Conservation (phyloP, 2,329 filamentous ascomycete genomes). For the Emmonsia crescens region DNA sequence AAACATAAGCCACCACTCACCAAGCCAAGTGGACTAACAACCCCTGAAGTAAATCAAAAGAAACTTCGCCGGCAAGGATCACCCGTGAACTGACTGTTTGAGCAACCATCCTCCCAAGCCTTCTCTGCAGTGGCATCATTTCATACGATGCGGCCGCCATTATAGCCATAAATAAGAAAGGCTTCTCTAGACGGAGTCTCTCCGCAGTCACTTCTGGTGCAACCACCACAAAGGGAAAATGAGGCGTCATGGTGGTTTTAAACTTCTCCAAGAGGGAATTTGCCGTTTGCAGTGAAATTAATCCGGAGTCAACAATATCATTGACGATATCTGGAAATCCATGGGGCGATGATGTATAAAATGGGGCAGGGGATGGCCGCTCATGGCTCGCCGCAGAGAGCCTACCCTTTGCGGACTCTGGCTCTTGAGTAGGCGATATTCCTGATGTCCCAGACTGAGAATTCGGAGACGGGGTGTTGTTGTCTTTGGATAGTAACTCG, state of each 20-base stretch:
- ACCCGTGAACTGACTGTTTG: constrained; percentile 22
- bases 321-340: not conserved
- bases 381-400: too few species aligned
- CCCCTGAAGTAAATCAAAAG: constrained; percentile 34
- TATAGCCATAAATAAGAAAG: constrained; percentile 27
- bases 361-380: too few species aligned
- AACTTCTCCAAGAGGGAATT: constrained; percentile 22
- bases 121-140: constrained; percentile 24
- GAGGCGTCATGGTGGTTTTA: constrained; percentile 25
- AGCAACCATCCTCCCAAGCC: constrained; percentile 23
- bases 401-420: too few species aligned
- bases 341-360: not conserved
- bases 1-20: too few species aligned
- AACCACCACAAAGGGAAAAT: constrained; percentile 30
- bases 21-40: constrained; percentile 28
- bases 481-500: too few species aligned
- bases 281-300: constrained; percentile 12
- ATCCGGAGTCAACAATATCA: constrained; percentile 15
- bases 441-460: too few species aligned
- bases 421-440: too few species aligned
- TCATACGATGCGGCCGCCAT: constrained; percentile 24
- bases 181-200: constrained; percentile 21
- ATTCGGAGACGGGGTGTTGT: too few species aligned
- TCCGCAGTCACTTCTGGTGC: constrained; percentile 15
- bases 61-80: constrained; percentile 21